A percentile compares a stretch with the other conserved stretches of the same genome.
Conservation (phyloP, 805 yeast species). For the Candida hungchunana region DNA sequence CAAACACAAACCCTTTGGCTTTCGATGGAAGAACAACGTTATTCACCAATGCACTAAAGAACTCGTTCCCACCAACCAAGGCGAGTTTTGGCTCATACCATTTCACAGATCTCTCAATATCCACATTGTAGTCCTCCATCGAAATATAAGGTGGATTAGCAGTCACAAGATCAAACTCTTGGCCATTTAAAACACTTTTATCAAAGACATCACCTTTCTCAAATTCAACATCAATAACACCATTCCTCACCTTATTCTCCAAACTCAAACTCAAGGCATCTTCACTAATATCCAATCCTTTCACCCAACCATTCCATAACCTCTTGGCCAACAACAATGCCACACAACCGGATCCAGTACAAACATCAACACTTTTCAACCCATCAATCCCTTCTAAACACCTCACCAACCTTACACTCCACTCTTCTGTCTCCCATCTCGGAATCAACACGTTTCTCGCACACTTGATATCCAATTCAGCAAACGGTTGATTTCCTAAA, state of each 20-base stretch:
- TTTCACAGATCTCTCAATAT: conserved; percentile 59
- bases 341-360: conserved; percentile 90
- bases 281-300: conserved; percentile 54
- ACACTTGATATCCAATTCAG: conserved; percentile 57
- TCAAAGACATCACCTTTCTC: conserved; percentile 1
- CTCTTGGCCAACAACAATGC: conserved; percentile 46
- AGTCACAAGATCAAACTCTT: conserved; percentile 47
- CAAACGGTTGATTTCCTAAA: conserved; percentile 85
- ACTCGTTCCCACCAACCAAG: conserved; percentile 71
- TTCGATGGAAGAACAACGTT: conserved; percentile 37
- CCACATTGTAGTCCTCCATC: conserved; percentile 33
- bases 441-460: conserved; percentile 74
- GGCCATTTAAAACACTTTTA: background rate
- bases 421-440: conserved; percentile 93
- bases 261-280: conserved; percentile 49
- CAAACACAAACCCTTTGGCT: conserved; percentile 66
- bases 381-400: conserved; percentile 9
- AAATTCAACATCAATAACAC: conserved; percentile 7
- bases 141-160: conserved; percentile 95
- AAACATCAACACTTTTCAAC: conserved; percentile 54
- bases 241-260: conserved; percentile 34
- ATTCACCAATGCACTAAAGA: conserved; percentile 53
- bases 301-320: conserved; percentile 24
- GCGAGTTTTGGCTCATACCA: conserved; percentile 75
- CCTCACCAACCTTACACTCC: conserved; percentile 49